phyloP scores from a whole-genome alignment of 179 eudicot species.

The Patellifolia procumbens region DNA sequence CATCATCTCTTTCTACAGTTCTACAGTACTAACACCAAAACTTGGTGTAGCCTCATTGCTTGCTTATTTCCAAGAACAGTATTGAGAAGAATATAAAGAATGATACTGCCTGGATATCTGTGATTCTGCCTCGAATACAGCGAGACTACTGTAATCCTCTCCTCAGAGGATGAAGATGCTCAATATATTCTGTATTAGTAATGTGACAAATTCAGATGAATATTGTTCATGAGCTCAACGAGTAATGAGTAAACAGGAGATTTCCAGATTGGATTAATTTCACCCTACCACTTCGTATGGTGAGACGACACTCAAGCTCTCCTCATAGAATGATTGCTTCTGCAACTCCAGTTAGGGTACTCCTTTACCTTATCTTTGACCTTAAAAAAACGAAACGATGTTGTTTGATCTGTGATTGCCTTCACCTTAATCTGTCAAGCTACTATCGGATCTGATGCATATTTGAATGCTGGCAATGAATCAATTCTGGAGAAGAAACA shows the following conservation, averaged over 20 bases:
- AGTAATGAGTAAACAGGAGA: not conserved
- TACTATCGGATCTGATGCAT: constrained; percentile 34
- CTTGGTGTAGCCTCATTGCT: too few relatives aligned
- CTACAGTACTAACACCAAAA: too few relatives aligned
- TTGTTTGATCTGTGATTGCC: constrained; percentile 1
- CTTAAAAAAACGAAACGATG: not conserved
- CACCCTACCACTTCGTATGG: not conserved
- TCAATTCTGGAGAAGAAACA: constrained; percentile 25
- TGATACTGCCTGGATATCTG: too few relatives aligned
- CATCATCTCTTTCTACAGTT: too few relatives aligned
- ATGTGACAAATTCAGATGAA: not conserved
- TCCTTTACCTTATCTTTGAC: constrained; percentile 1
- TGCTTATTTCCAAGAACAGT: too few relatives aligned
- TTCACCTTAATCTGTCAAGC: constrained; percentile 15
- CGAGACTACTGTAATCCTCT: too few relatives aligned
- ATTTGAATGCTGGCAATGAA: constrained; percentile 31
- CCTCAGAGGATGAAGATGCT: too few relatives aligned
- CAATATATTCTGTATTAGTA: not conserved
- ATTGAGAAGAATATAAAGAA: too few relatives aligned
- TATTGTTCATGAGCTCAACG: not conserved
- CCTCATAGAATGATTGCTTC: not conserved
- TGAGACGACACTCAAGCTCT: not conserved
- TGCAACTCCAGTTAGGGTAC: not conserved
- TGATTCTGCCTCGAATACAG: too few relatives aligned
- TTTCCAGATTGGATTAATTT: not conserved